Conservation (phyloP, 306 rosid species). For the Leucaena leucocephala region DNA sequence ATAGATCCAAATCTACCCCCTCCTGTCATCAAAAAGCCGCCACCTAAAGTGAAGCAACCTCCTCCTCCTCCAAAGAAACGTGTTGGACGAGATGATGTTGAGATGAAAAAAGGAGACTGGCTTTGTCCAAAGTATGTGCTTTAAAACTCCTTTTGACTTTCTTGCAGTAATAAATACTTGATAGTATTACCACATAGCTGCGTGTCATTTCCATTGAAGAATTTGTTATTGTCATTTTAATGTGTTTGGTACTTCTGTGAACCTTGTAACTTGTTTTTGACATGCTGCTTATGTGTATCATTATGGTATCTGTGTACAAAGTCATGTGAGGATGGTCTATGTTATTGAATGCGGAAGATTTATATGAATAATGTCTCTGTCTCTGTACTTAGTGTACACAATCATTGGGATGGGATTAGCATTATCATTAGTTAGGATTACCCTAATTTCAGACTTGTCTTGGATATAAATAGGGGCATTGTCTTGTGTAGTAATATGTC, state of each 20-base stretch:
- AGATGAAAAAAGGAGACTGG: slow-evolving; percentile 99
- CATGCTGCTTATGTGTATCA: slow-evolving; percentile 11
- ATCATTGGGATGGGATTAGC: neutral
- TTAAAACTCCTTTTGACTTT: slow-evolving; percentile 2
- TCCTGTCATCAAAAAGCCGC: slow-evolving; percentile 73
- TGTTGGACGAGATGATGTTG: slow-evolving; percentile 93
- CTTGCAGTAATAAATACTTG: slow-evolving; percentile 21
- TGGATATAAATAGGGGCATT: neutral
- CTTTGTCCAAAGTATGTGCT: slow-evolving; percentile 90
- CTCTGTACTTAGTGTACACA: neutral
- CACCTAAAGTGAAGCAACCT: slow-evolving; percentile 91
- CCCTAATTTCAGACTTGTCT: neutral
- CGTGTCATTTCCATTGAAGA: slow-evolving; percentile 24
- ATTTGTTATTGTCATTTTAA: slow-evolving; percentile 2
- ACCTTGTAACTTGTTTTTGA: slow-evolving; percentile 10
- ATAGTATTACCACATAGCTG: slow-evolving; percentile 24
- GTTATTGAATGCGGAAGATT: neutral
- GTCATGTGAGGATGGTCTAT: slow-evolving; percentile 9
- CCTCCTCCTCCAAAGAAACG: slow-evolving; percentile 90
- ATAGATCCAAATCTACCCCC: slow-evolving; percentile 91
- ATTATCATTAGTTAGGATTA: neutral
- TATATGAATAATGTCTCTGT: neutral
- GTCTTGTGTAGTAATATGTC: neutral
- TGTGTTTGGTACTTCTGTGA: slow-evolving; percentile 21
- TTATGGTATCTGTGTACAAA: slow-evolving; percentile 2